Base-by-base conservation (phyloP, 2,329 filamentous ascomycete genomes). In the Cyphellophora attinorum region DNA sequence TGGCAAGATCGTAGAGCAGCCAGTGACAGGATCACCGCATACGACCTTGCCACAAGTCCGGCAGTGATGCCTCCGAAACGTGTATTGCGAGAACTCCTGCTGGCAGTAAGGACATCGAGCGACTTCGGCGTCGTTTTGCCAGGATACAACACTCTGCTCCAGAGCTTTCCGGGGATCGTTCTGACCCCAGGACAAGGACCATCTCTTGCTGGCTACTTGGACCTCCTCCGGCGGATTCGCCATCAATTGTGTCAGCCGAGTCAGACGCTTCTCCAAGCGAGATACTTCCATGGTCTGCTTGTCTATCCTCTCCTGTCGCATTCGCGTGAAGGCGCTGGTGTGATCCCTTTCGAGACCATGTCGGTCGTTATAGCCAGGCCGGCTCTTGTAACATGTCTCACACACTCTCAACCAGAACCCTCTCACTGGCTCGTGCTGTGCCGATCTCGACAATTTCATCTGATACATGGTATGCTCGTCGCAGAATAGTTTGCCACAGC, bases 391-490 rank as follows among this genome's bases (percentile, higher is more conserved):
- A 61, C 91, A 98, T n/a, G 91, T 96, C 64, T 98, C 91, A 55
- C 91, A 98, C 2, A 96, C 89, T 33, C 91, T 68, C 49, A 85
- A 93, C 91, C 91, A 98, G 48, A 85, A 74, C 5, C 91, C 91
- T 42, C 89, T 70, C 2, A 91, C 76, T 0, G 91, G 89, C 45
- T 98, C 91, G 59, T 95, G 85, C 39, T 79, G 74, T 3, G 91
- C 91, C 18, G 86, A 81, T 35, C 88, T 72, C 6, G 88, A 94
- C 8, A 98, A 69, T 65, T 93, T 95, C 83, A 96, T 96, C 64
- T 98, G 89, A 54, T 96, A 98, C 88, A 98, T 94, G 34, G 91
- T 96, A 57, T 98, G 91, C 49, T 89, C 84, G 53, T 96, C 91
- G 59, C 91, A 98, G 55, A 96, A 98, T 27, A 98, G 64, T 49